Evolutionary conservation across 2,329 filamentous ascomycete genomes (phyloP), one percentile per base, ranked within the genome.

Genomic region (Aureobasidium leucospermi): DNA sequence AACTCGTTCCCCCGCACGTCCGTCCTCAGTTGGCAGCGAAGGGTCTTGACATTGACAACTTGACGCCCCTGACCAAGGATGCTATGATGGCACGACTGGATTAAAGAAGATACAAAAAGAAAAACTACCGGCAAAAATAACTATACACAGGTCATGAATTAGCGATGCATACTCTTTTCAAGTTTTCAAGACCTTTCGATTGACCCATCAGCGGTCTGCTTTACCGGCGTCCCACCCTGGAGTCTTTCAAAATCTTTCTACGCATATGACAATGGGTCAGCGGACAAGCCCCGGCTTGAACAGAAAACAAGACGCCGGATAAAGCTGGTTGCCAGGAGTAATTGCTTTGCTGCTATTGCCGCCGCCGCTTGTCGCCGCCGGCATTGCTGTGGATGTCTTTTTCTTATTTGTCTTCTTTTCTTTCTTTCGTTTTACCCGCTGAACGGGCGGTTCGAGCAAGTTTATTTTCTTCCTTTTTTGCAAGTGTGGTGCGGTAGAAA

Each of bases 61-160:
- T 99, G 75, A 90, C 86, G 68, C 93, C 93, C 47, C 81, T 99
- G 79, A 80, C 88, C 70, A 96, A 91, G 80, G 88, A 94, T 70
- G 90, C 96, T 74, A 97, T 99, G 94, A 90, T 96, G 79, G 94
- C 94, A 61, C 90, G 92, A 75, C 81, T 99, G 76, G 94, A 99
- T 78, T 99, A 78, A 38, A 15, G 53, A 53, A 47, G n/a, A 46
- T 42, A 29, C n/a, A 16, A 42, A 13, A 31, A 49, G 23, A 59
- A 56, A 43, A 36, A 48, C 32, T 29, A 41, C 43, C 31, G 45
- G 36, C 56, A 59, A 51, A 49, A 59, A 49, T 23, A 59, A 51
- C 29, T 45, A 51, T 51, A 59, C 56, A 51, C 56, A 59, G 56
- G 19, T 45, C 56, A 51, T 59, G 56, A 58, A 52, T 59, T 53